Evolutionary conservation across 2,329 filamentous ascomycete genomes (phyloP), one percentile per base, ranked within the genome.

Genomic region (Rhynchosporium secalis): DNA sequence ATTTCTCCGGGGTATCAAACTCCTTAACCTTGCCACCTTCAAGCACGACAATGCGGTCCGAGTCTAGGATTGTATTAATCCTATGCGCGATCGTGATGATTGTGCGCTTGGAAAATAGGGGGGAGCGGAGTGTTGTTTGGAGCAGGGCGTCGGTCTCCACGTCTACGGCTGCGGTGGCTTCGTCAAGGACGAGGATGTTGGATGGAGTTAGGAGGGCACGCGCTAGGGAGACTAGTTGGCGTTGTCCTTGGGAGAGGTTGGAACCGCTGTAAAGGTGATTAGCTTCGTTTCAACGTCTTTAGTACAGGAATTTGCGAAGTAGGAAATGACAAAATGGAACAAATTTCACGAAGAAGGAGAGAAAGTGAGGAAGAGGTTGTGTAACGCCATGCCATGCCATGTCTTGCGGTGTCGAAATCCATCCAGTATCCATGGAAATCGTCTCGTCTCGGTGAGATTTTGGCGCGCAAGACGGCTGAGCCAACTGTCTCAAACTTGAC

Each of bases 61-160:
- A 86, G 75, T 89, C 86, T 36, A 99, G 83, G 71, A 99, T 98
- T 10, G 95, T 99, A 79, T 98, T 98, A 79, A 99, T 96, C 60
- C 95, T 88, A 79, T 99, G 95, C 31, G 95, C 95, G 72, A 99
- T 96, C 0, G 95, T 99, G 76, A 99, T 96, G 76, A 99, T 98
- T 43, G 95, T 99, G 59, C 92, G 87, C 76, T 97, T 92, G 65
- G 88, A 83, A 78, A 99, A 99, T 15, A 88, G 75, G 28, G 84
- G 82, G 41, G 83, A 83, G 40, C 86, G 82, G 60, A 88, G 78
- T 31, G 86, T 89, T 54, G 77, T 77, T 77, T 89, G 86, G 60
- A 89, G 78, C 78, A 88, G 79, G 60, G 84, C 84, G 72, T 89
- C 86, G 29, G 86, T 89, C 77, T 89, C 82, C 47, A 89, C 80